Base-by-base conservation (phyloP, 768 basidiomycete species). In the Trametes meyenii region DNA sequence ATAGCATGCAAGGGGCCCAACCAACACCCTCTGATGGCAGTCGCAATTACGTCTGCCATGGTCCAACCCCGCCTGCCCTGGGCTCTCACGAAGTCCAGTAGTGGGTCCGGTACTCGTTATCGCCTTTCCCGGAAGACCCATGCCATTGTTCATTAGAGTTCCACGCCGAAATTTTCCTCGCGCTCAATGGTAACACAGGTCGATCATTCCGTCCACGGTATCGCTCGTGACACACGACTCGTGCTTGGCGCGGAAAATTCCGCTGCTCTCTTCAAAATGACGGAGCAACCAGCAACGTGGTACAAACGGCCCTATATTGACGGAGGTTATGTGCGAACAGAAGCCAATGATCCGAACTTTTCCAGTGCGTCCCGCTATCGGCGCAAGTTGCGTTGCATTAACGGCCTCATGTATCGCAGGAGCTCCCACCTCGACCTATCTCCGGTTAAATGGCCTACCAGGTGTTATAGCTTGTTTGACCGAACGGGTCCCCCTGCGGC, bases 61-160 rank as follows among this genome's bases (percentile, higher is more conserved):
- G 36, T 2, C 16, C 3, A 2, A 17, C 36, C 50, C 2, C 36
- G 16, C 24, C 17, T 12, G 36, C 19, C 43, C 21, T 19, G 24
- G 29, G 23, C 53, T 54, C 40, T 54, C 26, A 44, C 53, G 42
- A n/a, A 54, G 53, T 21, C 29, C 53, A 29, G 36, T 35, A 54
- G 26, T n/a, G n/a, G 17, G 42, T 44, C 36, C 50, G 21, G 36
- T 38, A 19, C 21, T 19, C 50, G 50, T 13, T 19, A 35, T 35
- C 36, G n/a, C 50, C 45, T 11, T 51, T 38, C 36, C 35, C 21
- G 36, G 36, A 21, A 23, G 19, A 19, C 50, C 19, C 50, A 38
- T 50, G 17, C 14, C 13, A 14, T 21, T 19, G 49, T 50, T 13
- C 29, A 50, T 8, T 50, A 11, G 49, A 50, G 29, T 35, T 50